Evolutionary conservation across 2,329 filamentous ascomycete species (phyloP).

Genomic region (Cryphonectria naterciae): DNA sequence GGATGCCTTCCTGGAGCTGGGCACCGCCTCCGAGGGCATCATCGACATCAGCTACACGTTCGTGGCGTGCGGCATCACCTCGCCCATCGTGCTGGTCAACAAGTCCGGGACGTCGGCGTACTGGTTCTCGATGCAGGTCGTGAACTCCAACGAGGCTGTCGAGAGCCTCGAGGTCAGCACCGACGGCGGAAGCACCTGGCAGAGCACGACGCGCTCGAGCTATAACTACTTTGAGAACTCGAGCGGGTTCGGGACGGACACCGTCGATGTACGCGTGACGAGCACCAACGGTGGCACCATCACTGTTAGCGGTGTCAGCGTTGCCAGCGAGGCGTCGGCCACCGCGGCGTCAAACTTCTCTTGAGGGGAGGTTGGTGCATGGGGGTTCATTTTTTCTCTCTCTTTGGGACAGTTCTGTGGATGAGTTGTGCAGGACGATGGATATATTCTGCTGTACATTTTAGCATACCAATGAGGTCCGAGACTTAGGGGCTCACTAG

Average conservation of each 20-base stretch:
- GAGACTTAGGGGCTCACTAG: not conserved
- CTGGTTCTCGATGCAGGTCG: constrained; percentile 63
- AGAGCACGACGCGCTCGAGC: constrained; percentile 53
- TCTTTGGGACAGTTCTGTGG: not conserved
- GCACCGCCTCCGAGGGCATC: constrained; percentile 40
- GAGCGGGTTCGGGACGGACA: constrained; percentile 58
- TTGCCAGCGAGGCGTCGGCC: constrained; percentile 40
- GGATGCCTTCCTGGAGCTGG: constrained; percentile 45
- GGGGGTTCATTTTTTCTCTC: too few relatives aligned
- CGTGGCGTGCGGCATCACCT: constrained; percentile 47
- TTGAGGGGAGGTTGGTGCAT: not conserved
- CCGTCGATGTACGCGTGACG: constrained; percentile 61
- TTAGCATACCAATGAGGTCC: not conserved
- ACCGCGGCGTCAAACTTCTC: constrained; percentile 41
- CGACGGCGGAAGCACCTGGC: constrained; percentile 63
- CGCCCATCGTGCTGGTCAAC: constrained; percentile 48
- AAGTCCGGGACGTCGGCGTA: constrained; percentile 48
- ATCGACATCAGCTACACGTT: constrained; percentile 43
- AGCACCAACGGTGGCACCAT: constrained; percentile 55
- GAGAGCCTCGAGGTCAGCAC: constrained; percentile 62
- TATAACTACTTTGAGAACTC: constrained; percentile 68
- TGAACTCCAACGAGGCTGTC: constrained; percentile 64
- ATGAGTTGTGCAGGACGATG: not conserved
- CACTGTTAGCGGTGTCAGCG: constrained; percentile 54
- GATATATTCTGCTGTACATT: constrained; percentile 22